Evolutionary conservation across 495 filamentous ascomycete genomes (phyloP), one percentile per base, ranked within the genome.

Genomic region (Podospora didyma): DNA sequence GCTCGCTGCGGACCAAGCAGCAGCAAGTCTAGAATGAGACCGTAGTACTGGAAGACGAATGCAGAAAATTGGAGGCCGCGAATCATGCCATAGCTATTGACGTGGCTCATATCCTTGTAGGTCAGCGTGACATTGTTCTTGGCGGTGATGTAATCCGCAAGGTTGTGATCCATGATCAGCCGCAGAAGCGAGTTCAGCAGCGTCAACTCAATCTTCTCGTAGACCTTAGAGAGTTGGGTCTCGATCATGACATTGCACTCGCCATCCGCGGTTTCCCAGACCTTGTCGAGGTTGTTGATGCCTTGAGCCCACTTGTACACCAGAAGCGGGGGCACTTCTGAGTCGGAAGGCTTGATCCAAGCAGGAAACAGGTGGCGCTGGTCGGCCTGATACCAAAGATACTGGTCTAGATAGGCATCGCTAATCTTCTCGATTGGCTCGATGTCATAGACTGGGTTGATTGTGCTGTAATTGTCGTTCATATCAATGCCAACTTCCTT

Each of bases 101-200:
- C 95, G 69, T 99, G 95, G 66, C 96, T 97, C 95, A 99, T 99
- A 65, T 99, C 95, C 77, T 99, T 99, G 75, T 99, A 99, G 61
- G 93, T 97, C 53, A 99, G 81, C 64, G 97, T 92, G 16, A 99
- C 95, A 67, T 99, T 99, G 76, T 99, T 99, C 82, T 99, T 99
- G 4, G 92, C 91, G 11, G 92, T 96, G 70, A 99, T 99, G 73
- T 99, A 99, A 70, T 99, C 95, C 6, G 95, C 95, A 67, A 99
- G 73, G 72, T 99, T 99, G 79, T 97, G 95, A 64, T 99, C 95
- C 95, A 99, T 99, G 69, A 99, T 96, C 62, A 99, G 75, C 28
- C 95, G 84, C 46, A 97, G 79, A 42, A 99, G 79, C 50, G 93
- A 86, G 75, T 99, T 97, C 57, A 99, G 79, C 53, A 99, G 76